These are phyloP conservation scores for Malassezia sp. DNA, from an alignment of 1,284 basidiomycete genomes.

Conservation along the genomic window DNA sequence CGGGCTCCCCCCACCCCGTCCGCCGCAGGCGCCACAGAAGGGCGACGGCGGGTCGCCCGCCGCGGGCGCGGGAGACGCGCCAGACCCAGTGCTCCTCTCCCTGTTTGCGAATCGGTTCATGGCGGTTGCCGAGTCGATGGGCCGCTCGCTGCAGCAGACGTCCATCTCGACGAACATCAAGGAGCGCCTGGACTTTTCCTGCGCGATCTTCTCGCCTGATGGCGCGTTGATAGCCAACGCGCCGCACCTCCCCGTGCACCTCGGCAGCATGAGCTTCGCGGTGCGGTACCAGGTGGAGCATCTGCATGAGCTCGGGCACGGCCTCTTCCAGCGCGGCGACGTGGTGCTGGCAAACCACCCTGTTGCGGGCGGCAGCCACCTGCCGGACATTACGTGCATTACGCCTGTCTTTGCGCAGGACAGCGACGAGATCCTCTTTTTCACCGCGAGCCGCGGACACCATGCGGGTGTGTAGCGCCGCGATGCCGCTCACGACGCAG, in stretches of 20 bases:
- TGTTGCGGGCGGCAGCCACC: conserved; percentile 61
- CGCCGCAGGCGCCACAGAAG: too few relatives aligned
- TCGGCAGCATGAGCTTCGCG: conserved; percentile 54
- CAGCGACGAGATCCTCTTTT: conserved; percentile 68
- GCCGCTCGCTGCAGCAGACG: conserved; percentile 70
- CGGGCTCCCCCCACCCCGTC: too few relatives aligned
- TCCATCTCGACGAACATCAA: conserved; percentile 84
- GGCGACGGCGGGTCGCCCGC: too few relatives aligned
- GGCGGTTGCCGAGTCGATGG: conserved; percentile 87
- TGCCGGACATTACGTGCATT: conserved; percentile 71
- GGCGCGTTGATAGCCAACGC: conserved; percentile 84
- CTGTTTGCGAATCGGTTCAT: conserved; percentile 85
- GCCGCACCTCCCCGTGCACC: conserved; percentile 63
- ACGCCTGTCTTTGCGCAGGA: conserved; percentile 67
- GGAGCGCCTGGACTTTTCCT: conserved; percentile 72
- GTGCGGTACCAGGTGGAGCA: conserved; percentile 79
- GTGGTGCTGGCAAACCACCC: conserved; percentile 85
- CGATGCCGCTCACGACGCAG: conserved; percentile 63
- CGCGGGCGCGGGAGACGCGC: too few relatives aligned
- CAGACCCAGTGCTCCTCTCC: conserved; percentile 76
- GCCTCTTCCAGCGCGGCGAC: conserved; percentile 61
- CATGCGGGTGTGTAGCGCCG: too few relatives aligned
- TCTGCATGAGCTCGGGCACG: conserved; percentile 48
- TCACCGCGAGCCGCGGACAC: conserved; percentile 76
- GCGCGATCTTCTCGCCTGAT: conserved; percentile 78